These are phyloP conservation scores for Cryptococcus amylolentus DNA, from an alignment of 1,284 basidiomycete genomes.

Conservation along the genomic window DNA sequence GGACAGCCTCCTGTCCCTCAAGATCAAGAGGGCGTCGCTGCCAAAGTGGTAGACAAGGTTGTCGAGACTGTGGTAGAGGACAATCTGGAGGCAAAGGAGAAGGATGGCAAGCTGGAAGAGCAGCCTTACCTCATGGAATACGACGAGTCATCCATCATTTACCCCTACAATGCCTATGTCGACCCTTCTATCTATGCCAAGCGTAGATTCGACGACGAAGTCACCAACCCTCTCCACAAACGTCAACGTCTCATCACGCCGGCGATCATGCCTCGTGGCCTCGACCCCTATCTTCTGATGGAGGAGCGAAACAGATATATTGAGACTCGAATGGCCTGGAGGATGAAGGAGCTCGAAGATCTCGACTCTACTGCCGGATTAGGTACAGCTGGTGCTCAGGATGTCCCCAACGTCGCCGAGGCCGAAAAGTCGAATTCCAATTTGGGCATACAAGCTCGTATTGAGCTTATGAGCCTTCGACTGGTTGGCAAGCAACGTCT, in stretches of 20 bases:
- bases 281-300: slow-evolving; percentile 86
- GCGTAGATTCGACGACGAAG: slow-evolving; percentile 56
- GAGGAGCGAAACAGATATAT: slow-evolving; percentile 89
- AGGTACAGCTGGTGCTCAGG: slow-evolving; percentile 59
- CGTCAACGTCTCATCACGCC: slow-evolving; percentile 76
- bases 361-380: slow-evolving; percentile 79
- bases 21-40: slow-evolving; percentile 12
- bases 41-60: slow-evolving; percentile 67
- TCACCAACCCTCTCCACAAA: slow-evolving; percentile 44
- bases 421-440: slow-evolving; percentile 15
- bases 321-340: slow-evolving; percentile 82
- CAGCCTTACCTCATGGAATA: slow-evolving; percentile 62
- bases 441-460: slow-evolving; percentile 68
- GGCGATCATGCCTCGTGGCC: slow-evolving; percentile 84
- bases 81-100: slow-evolving; percentile 33
- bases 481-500: slow-evolving; percentile 85
- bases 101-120: slow-evolving; percentile 12
- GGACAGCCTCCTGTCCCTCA: slow-evolving; percentile 35
- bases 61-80: slow-evolving; percentile 62
- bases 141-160: slow-evolving; percentile 74
- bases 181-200: slow-evolving; percentile 72
- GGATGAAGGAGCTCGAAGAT: slow-evolving; percentile 81
- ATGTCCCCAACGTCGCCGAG: slow-evolving; percentile 51
- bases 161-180: slow-evolving; percentile 92
- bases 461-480: slow-evolving; percentile 90